Evolutionary conservation across 2,329 filamentous ascomycete genomes (phyloP).

Genomic region (Elsinoe fawcettii): DNA sequence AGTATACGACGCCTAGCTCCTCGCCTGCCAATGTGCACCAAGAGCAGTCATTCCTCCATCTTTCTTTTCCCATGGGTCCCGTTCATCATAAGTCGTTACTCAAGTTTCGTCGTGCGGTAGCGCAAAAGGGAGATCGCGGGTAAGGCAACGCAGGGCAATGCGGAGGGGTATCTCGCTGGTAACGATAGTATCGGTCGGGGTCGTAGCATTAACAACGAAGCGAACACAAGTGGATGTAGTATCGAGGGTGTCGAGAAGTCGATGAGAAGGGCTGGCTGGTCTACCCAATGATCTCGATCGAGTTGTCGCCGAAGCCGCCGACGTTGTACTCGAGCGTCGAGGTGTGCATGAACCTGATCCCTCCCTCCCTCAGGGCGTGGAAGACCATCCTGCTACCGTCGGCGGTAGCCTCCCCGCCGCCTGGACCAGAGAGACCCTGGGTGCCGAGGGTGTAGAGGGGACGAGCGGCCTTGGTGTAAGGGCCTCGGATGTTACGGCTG

Average conservation of each 20-base stretch:
- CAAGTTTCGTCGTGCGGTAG: not conserved
- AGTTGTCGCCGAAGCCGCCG: not conserved
- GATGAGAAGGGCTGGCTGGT: not conserved
- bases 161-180: constrained; percentile 1
- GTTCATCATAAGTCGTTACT: not conserved
- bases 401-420: constrained; percentile 19
- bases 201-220: constrained; percentile 3
- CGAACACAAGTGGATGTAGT: not conserved
- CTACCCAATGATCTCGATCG: constrained; percentile 5
- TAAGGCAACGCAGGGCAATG: not conserved
- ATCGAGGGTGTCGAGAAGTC: not conserved
- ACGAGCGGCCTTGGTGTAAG: constrained; percentile 17
- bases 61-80: not conserved
- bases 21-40: not conserved
- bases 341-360: constrained; percentile 19
- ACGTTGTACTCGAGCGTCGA: constrained; percentile 11
- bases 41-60: not conserved
- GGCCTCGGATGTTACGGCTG: constrained; percentile 13
- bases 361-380: constrained; percentile 19
- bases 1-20: not conserved
- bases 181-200: not conserved
- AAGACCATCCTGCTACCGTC: constrained; percentile 21
- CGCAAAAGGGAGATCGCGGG: no score
- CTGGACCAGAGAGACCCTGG: constrained; percentile 19
- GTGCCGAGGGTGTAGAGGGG: constrained; percentile 23